A percentile compares a stretch with the other conserved stretches of the same genome.
phyloP scores from a whole-genome alignment of 768 basidiomycete genomes.

The Leccinum variicolor region DNA sequence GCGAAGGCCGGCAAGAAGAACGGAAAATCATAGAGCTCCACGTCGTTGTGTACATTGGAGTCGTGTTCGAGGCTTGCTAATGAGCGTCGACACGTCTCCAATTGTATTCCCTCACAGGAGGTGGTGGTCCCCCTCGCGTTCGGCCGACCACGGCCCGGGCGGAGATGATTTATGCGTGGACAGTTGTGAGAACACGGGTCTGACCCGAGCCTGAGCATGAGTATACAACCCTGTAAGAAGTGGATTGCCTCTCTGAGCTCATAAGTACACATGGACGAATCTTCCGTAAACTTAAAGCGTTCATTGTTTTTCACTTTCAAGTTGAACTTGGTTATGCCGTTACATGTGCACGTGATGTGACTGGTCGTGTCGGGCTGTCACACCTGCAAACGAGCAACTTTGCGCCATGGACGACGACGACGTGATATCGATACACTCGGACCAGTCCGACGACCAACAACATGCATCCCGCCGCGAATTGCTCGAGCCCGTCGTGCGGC shows the following conservation, averaged over 20 bases:
- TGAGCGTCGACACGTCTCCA: not conserved
- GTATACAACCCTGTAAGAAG: conserved; percentile 1
- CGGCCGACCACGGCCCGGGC: not conserved
- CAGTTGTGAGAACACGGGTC: conserved; percentile 4
- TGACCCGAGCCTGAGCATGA: conserved; percentile 3
- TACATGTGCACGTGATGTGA: conserved; percentile 27
- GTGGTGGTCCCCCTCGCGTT: not conserved
- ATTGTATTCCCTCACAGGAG: not conserved
- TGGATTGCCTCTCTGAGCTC: not conserved
- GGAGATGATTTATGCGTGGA: conserved; percentile 16
- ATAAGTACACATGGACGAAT: not conserved
- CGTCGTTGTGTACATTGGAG: not conserved
- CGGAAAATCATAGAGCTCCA: conserved; percentile 21
- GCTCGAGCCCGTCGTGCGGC: conserved; percentile 63
- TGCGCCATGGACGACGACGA: conserved; percentile 28
- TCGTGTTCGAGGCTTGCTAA: not conserved
- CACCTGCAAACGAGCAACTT: not conserved
- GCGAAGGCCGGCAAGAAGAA: conserved; percentile 38
- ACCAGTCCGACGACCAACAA: conserved; percentile 27
- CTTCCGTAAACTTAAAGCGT: not conserved
- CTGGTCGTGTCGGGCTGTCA: conserved; percentile 22
- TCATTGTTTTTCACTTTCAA: not conserved
- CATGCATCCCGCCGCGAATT: conserved; percentile 45
- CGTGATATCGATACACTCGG: conserved; percentile 33
- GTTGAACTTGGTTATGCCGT: not conserved